Base-by-base conservation (phyloP, 2,329 filamentous ascomycete genomes). In the Ploettnerulaceae sp. region DNA sequence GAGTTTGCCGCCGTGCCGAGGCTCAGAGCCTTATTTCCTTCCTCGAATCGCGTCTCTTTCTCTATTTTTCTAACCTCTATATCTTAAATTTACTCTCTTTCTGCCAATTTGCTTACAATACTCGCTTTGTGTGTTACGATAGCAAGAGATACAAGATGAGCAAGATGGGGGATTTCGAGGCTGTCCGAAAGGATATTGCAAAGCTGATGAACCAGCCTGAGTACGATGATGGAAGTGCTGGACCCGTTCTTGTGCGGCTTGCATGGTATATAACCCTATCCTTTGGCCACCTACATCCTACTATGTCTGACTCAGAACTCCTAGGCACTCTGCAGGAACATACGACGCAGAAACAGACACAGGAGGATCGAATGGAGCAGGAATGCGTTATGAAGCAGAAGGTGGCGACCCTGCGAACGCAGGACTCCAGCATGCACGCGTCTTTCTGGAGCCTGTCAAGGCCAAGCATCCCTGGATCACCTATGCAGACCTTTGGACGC, bases 401-500 rank as follows among this genome's bases (percentile, higher is more conserved):
- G 78, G 77, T 48, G 79, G 77, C 50, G 79, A 83, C 59, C 78
- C 79, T 4, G 76, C 79, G 46, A 83, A 83, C 64, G 78, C 79
- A 3, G 80, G 80, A 14, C 72, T 83, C 7, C 75, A 82, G 56
- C 72, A 82, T 61, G 79, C 77, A 17, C 76, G 79, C 12, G 73
- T 76, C 21, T 82, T 83, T 63, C 72, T 84, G 49, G 79, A 83
- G 57, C 76, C 79, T 5, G 64, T 83, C 52, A 83, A 82, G 61
- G 63, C 64, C 15, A 69, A 69, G 36, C 73, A 81, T 60, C 69
- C 76, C 2, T 82, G 77, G 79, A 77, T 83, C 59, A 81, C 79
- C 20, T 83, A 83, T 63, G 70, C 79, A 2, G 79, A 84, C 58
- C 69, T 84, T 4, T 83, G 79, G 79, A 82, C 79, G 4, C 67